Base-by-base conservation (phyloP, 2,329 filamentous ascomycete species). In the Stagonosporopsis cucurbitacearum region DNA sequence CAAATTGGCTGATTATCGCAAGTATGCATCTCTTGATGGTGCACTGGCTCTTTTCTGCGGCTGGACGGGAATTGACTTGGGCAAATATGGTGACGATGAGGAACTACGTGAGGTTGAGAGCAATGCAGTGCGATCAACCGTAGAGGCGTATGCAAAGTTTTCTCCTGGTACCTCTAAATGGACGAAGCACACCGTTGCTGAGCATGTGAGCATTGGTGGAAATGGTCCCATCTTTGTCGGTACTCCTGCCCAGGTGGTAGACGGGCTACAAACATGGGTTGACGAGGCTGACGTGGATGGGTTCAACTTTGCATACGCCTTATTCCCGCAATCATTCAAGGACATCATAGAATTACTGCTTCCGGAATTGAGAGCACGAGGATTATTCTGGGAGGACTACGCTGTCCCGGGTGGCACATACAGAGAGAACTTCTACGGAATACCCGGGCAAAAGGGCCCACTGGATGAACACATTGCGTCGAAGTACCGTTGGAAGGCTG, bases 41-140 rank as follows among this genome's bases (percentile, higher is more conserved):
- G 88, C 88, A 0, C 69, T 91, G 53, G 86, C 88, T 1, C 73
- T 91, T 17, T 92, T 91, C 64, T 87, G 88, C 19, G 89, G 89
- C 1, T 92, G 88, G 88, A 91, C 88, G 0, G 89, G 86, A 0
- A 86, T 88, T 42, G 84, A 89, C 67, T 74, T 89, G 22, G 77
- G 80, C 6, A 75, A 81, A 39, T 88, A 88, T 60, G 81, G 76
- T 0, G 86, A 88, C 23, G 86, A 88, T 37, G 81, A 88, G 65
- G 86, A 89, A 68, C 73, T 89, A 46, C 75, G 85, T 12, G 77
- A 84, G 50, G 84, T 87, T n/a, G 81, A 86, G 69, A 82, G 81
- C 57, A 85, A 87, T 68, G 85, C 84, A 0, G 85, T 87, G 46
- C 82, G 78, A 53, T 84, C 82, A 11, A 83, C 81, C 0, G 81